These are phyloP conservation scores for Zygosaccharomyces kombuchaensis DNA, from an alignment of 805 yeast species.

Conservation along the genomic window DNA sequence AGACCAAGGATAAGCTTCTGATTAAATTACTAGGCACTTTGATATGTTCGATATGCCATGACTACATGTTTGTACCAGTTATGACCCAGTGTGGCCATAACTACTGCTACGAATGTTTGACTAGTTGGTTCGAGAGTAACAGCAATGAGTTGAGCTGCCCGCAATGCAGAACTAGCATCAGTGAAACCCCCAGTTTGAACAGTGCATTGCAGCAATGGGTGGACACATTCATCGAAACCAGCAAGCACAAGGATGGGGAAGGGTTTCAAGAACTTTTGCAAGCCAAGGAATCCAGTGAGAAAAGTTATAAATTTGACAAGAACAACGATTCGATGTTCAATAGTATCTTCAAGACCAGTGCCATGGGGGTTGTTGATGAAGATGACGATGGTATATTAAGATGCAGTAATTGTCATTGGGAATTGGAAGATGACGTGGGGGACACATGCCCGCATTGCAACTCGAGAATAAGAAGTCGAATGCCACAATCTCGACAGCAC, in stretches of 20 bases:
- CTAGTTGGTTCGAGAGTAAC: conserved; percentile 51
- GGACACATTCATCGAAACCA: conserved; percentile 38
- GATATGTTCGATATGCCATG: conserved; percentile 64
- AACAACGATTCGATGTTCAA: conserved; percentile 42
- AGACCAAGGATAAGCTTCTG: conserved; percentile 15
- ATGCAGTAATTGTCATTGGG: conserved; percentile 79
- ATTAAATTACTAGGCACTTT: conserved; percentile 28
- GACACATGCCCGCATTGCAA: conserved; percentile 67
- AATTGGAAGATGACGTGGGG: conserved; percentile 50
- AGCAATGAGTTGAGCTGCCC: conserved; percentile 56
- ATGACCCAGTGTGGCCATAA: conserved; percentile 67
- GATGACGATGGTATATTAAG: conserved; percentile 67
- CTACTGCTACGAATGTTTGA: conserved; percentile 64
- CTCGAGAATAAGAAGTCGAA: conserved; percentile 40
- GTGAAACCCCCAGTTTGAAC: conserved; percentile 50
- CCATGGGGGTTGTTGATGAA: conserved; percentile 50
- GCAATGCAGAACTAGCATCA: conserved; percentile 51
- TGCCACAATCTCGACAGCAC: conserved; percentile 2
- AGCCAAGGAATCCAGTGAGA: conserved; percentile 20
- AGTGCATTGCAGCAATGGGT: conserved; percentile 47
- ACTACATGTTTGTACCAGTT: conserved; percentile 62
- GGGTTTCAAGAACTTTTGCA: conserved; percentile 9
- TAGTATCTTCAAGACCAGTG: conserved; percentile 45
- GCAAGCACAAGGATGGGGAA: conserved; percentile 29
- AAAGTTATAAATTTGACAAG: conserved; percentile 18